Evolutionary conservation across 768 basidiomycete genomes (phyloP), one percentile per base, ranked within the genome.

Genomic region (Hericium erinaceus): DNA sequence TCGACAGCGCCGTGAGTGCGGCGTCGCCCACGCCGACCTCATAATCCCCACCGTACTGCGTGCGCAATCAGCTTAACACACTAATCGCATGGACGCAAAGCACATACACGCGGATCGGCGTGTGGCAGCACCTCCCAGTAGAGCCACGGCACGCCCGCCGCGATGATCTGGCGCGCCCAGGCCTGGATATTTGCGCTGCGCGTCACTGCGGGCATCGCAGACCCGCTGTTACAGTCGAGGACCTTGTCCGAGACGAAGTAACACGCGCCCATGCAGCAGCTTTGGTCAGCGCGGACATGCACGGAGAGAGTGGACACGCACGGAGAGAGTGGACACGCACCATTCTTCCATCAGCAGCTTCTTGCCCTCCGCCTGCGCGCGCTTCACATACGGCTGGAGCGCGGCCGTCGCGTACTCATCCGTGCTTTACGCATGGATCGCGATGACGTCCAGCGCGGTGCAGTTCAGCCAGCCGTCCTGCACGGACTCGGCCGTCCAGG

Each of bases 101-200:
- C n/a, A 4, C 41, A 6, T 18, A 44, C 41, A 18, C n/a, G 15
- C 16, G 41, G 41, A 18, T 44, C 73, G 6, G 65, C 54, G 57
- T 73, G 72, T 38, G 67, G 73, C 48, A 75, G 60, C 24, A 72
- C 66, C 58, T 75, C 66, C 72, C 74, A 74, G 59, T 74, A 73
- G n/a, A 73, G 51, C 72, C 70, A 73, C 8, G 73, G 66, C 16
- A 75, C 66, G 55, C 71, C 71, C 18, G 70, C 70, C 33, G 64
- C 69, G 44, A 69, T 68, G 61, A 73, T 70, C 53, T 66, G 68
- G 49, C 64, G 62, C 3, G 70, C 68, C 60, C 70, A 72, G 11
- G 66, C 65, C 52, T 70, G 51, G 41, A 75, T 64, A 62, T 73
- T 73, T 26, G 61, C 61, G 12, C 70, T 72, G 39, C 72, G 69